phyloP scores from a whole-genome alignment of 2,329 filamentous ascomycete species.

The Parastagonospora avenae region DNA sequence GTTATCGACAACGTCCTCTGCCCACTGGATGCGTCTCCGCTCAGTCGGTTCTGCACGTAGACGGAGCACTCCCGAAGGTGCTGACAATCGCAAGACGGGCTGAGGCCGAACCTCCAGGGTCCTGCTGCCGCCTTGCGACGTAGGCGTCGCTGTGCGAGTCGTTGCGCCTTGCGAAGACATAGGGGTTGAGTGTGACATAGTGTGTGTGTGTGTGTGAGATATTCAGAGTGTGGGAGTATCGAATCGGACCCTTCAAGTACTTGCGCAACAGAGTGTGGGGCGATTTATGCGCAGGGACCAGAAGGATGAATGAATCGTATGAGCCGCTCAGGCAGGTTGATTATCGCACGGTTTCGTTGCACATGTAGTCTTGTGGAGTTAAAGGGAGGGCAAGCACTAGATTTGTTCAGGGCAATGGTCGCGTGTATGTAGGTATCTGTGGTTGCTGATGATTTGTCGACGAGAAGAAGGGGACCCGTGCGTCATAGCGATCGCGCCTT shows the following conservation, averaged over 20 bases:
- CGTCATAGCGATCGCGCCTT: constrained; percentile 28
- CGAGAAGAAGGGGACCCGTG: constrained; percentile 21
- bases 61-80: constrained; percentile 44
- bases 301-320: constrained; percentile 17
- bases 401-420: constrained; percentile 22
- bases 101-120: constrained; percentile 34
- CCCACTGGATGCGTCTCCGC: constrained; percentile 81
- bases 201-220: constrained; percentile 51
- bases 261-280: constrained; percentile 12
- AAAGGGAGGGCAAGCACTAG: constrained; percentile 19
- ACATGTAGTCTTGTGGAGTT: constrained; percentile 10
- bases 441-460: constrained; percentile 40
- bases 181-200: constrained; percentile 55
- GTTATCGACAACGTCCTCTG: constrained; percentile 91
- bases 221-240: constrained; percentile 52
- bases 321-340: background rate
- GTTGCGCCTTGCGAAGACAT: constrained; percentile 28
- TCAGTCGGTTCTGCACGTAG: constrained; percentile 51
- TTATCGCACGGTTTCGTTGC: constrained; percentile 4
- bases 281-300: constrained; percentile 17
- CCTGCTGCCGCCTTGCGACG: constrained; percentile 25
- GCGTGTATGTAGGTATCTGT: constrained; percentile 45
- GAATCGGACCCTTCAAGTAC: constrained; percentile 65
- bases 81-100: constrained; percentile 39
- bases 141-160: constrained; percentile 25